Evolutionary conservation across 257 asterid species (phyloP), one percentile per base, ranked within the genome.

Genomic region (Paraleonurus japonicus): DNA sequence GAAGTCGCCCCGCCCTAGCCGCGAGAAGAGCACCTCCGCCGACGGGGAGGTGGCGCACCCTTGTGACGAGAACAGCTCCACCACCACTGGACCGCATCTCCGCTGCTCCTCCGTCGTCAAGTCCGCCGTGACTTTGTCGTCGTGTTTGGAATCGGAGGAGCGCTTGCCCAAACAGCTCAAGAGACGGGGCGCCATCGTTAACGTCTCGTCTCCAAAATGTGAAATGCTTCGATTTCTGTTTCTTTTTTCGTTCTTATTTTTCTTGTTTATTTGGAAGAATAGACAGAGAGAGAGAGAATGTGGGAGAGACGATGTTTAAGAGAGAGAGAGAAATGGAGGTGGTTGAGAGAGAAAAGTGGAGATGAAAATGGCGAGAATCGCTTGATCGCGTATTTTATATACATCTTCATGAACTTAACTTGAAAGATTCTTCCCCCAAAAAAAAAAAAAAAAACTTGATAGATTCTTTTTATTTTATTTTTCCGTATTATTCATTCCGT

Each of bases 1-100:
- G 81, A 87, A 93, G 28, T 93, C 97, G 11, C 98, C 98, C 57
- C 98, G 78, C 24, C 97, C 98, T 13, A 93, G 76, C 70, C 97
- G 87, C 24, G 98, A 87, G 75, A 90, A 79, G 45, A 93, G 84
- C 23, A 82, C 79, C 86, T 90, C 98, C 83, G 98, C 98, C 83
- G 89, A 90, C 61, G 90, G 74, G 1, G 97, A 90, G 76, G 89
- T 77, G 81, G 88, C 87, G 88, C 98, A 93, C 8, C 98, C 98
- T 80, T 93, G 98, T 7, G 97, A 93, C 6, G 97, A 71, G 88
- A 90, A 93, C 5, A 93, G 87, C 82, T 93, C 98, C 78, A 87
- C 89, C 82, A 93, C 85, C 78, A 89, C 86, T 2, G 90, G 84
- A 0, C 95, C 94, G 20, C 83, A 82, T 45, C 90, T 69, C 67